A percentile compares a stretch with the other conserved stretches of the same genome.
These are phyloP conservation scores for Theileria annulata DNA, from an alignment of 169 alveolate genomes.

Conservation along the genomic window DNA sequence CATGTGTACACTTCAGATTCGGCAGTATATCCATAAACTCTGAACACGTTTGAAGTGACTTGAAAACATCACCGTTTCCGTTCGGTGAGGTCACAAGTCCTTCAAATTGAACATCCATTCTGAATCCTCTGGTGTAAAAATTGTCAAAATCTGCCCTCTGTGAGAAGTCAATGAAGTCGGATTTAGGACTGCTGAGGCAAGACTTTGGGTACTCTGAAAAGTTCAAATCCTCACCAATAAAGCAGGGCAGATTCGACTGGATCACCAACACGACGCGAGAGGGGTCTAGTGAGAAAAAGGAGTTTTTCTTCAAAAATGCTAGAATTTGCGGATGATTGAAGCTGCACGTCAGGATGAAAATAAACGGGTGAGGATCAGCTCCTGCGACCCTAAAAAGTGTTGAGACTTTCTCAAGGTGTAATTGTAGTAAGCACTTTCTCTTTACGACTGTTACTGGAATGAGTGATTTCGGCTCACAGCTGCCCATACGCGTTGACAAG, in stretches of 20 bases:
- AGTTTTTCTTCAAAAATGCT: constrained; percentile 51
- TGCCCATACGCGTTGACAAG: constrained; percentile 66
- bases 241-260: constrained; percentile 64
- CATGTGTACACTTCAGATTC: constrained; percentile 36
- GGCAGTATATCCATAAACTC: constrained; percentile 30
- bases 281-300: constrained; percentile 63
- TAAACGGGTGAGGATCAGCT: constrained; percentile 21
- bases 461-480: constrained; percentile 58
- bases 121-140: constrained; percentile 18
- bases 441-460: constrained; percentile 65
- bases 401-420: constrained; percentile 62
- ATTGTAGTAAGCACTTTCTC: constrained; percentile 70
- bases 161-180: constrained; percentile 15
- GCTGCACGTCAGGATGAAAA: constrained; percentile 70
- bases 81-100: constrained; percentile 47
- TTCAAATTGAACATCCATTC: not conserved
- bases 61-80: constrained; percentile 74
- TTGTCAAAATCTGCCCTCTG: not conserved
- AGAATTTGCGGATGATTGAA: constrained; percentile 61
- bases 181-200: not conserved
- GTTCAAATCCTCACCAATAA: constrained; percentile 4
- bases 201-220: not conserved
- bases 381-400: constrained; percentile 42
- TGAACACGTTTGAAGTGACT: constrained; percentile 51
- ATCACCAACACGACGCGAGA: constrained; percentile 48